Base-by-base conservation (phyloP, 352 stramenopile genomes). In the Phytophthora chlamydospora region DNA sequence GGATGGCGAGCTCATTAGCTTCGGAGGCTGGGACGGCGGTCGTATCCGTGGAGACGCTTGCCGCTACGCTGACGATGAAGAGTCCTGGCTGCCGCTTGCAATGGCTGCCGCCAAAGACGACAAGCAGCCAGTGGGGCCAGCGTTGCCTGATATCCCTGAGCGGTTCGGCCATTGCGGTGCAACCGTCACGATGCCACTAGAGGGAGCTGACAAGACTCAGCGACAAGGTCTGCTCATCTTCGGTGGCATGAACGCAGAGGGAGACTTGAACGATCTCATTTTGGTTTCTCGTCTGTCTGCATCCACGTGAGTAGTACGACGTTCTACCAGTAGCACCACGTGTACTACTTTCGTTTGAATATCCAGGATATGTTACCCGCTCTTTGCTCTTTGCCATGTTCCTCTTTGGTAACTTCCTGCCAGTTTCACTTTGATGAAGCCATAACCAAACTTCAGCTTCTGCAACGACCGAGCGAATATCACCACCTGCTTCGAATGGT, bases 111-210 rank as follows among this genome's bases (percentile, higher is more conserved):
- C n/a, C n/a, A 63, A 39, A 1, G 21, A 36, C 29, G 19, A 58
- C 2, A 43, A 63, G 39, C 19, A 48, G 14, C 9, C 44, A 14
- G 29, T 24, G 6, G 27, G 45, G 12, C 44, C 51, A 24, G 32
- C 39, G 0, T 11, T 39, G 16, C 33, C 29, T 1, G 46, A 63
- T 11, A 38, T 66, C 21, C 51, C 55, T 1, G 66, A 57, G 40
- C 70, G 80, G 13, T 89, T 89, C 50, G 80, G 80, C 1, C 80
- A 87, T 48, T 85, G 75, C 36, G 68, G 64, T 0, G 65, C 68
- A 19, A 53, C 56, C 10, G 62, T 83, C 6, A 29, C 39, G 7
- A 34, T 72, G 7, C 12, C 40, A 8, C 46, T 14, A 1, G 27
- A 17, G 33, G 0, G 9, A 32, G 41, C 12, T 14, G 35, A 57